Evolutionary conservation across 2,329 filamentous ascomycete species (phyloP).

Genomic region (Mollisiaceae sp.): DNA sequence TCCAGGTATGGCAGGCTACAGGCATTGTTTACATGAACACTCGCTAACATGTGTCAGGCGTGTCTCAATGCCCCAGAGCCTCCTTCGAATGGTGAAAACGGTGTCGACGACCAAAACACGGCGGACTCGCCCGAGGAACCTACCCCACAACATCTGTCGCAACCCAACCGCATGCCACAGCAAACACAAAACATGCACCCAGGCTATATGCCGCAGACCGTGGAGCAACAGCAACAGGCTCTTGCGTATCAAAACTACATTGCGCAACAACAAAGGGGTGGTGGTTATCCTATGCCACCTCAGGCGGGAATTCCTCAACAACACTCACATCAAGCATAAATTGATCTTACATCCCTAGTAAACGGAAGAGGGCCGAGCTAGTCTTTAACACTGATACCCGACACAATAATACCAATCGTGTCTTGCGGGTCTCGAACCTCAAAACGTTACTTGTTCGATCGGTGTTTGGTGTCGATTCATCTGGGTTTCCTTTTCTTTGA

Average conservation of each 20-base stretch:
- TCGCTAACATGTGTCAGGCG: slow-evolving; percentile 64
- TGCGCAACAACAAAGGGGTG: slow-evolving; percentile 70
- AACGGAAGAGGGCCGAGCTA: slow-evolving; percentile 37
- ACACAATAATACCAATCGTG: slow-evolving; percentile 48
- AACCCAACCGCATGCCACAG: slow-evolving; percentile 66
- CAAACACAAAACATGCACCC: slow-evolving; percentile 65
- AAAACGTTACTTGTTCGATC: slow-evolving; percentile 34
- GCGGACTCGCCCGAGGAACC: slow-evolving; percentile 94
- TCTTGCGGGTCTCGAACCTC: slow-evolving; percentile 40
- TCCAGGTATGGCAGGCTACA: slow-evolving; percentile 69
- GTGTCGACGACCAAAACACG: slow-evolving; percentile 75
- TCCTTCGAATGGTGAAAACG: slow-evolving; percentile 78
- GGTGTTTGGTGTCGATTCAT: slow-evolving; percentile 42
- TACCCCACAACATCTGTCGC: slow-evolving; percentile 73
- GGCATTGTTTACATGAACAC: slow-evolving; percentile 13
- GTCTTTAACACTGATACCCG: slow-evolving; percentile 59
- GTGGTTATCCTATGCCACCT: slow-evolving; percentile 79
- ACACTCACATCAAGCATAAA: slow-evolving; percentile 78
- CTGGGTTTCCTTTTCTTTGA: slow-evolving; percentile 32
- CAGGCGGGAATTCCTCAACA: slow-evolving; percentile 81
- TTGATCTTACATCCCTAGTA: slow-evolving; percentile 35
- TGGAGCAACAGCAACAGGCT: slow-evolving; percentile 76
- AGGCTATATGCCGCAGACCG: slow-evolving; percentile 61
- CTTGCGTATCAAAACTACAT: slow-evolving; percentile 86
- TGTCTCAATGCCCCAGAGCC: slow-evolving; percentile 97